phyloP scores from a whole-genome alignment of 2,329 filamentous ascomycete species.

The Curvularia spicifera region DNA sequence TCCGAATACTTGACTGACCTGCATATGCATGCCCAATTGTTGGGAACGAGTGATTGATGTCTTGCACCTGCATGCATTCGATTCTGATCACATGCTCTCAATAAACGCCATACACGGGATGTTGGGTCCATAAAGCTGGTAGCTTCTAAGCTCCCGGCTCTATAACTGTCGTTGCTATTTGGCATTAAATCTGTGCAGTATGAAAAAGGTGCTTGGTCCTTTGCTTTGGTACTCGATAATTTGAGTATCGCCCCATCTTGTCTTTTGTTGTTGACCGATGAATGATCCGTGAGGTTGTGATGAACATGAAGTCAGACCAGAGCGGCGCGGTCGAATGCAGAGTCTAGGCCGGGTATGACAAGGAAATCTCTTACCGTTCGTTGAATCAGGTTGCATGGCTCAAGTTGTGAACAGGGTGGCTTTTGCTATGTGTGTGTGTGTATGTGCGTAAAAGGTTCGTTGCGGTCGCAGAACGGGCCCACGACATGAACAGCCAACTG shows the following conservation, averaged over 20 bases:
- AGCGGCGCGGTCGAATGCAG: conserved; percentile 12
- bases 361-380: conserved; percentile 11
- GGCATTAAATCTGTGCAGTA: not conserved
- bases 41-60: conserved; percentile 11
- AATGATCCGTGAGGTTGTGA: not conserved
- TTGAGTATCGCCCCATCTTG: not conserved
- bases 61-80: conserved; percentile 24
- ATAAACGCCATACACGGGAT: conserved; percentile 8
- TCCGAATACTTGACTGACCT: conserved; percentile 16
- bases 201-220: not conserved
- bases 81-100: conserved; percentile 23
- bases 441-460: conserved; percentile 15
- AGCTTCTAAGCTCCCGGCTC: not conserved
- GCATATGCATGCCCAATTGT: conserved; percentile 21
- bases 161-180: not conserved
- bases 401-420: not conserved
- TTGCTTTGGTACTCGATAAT: not conserved
- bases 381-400: not conserved
- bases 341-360: conserved; percentile 6
- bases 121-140: not conserved
- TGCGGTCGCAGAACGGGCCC: conserved; percentile 16
- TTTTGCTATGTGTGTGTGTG: conserved; percentile 5
- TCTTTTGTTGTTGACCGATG: not conserved
- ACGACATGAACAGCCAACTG: not conserved
- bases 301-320: not conserved